Conservation (phyloP, 2,329 filamentous ascomycete genomes). For the Fusarium tuaranense region DNA sequence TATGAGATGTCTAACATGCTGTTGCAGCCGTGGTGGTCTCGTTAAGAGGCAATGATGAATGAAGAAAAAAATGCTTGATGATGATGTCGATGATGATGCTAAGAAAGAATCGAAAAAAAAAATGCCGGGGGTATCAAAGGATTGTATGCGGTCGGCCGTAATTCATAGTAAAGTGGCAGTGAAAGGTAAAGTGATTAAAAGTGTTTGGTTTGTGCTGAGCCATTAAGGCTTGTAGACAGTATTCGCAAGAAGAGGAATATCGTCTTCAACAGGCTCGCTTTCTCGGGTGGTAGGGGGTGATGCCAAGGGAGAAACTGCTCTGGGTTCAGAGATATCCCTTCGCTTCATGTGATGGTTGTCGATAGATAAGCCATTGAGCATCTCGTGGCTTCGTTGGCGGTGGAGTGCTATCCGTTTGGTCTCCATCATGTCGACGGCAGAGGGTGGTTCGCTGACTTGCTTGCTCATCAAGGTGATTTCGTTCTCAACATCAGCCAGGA, state of each 20-base stretch:
- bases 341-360: slow-evolving; percentile 30
- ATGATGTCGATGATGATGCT: not conserved
- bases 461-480: slow-evolving; percentile 54
- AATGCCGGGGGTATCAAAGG: slow-evolving; percentile 43
- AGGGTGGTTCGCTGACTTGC: slow-evolving; percentile 20
- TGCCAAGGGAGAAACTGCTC: slow-evolving; percentile 47
- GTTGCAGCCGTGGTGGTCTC: slow-evolving; percentile 38
- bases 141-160: slow-evolving; percentile 43
- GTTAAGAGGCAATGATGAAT: slow-evolving; percentile 13
- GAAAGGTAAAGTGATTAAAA: slow-evolving; percentile 14
- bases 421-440: slow-evolving; percentile 40
- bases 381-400: slow-evolving; percentile 64
- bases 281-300: slow-evolving; percentile 47
- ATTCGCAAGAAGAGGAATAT: slow-evolving; percentile 59
- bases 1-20: slow-evolving; percentile 34
- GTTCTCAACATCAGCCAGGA: slow-evolving; percentile 74
- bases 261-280: slow-evolving; percentile 45
- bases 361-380: slow-evolving; percentile 53
- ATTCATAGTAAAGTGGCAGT: slow-evolving; percentile 36
- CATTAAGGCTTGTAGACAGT: slow-evolving; percentile 61
- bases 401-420: slow-evolving; percentile 53
- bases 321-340: slow-evolving; percentile 41
- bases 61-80: not conserved
- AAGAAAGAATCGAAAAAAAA: slow-evolving; percentile 12
- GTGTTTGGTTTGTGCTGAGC: not conserved